Evolutionary conservation across 352 stramenopile species (phyloP), one percentile per base, ranked within the genome.

Genomic region (Globisporangium okanoganense): DNA sequence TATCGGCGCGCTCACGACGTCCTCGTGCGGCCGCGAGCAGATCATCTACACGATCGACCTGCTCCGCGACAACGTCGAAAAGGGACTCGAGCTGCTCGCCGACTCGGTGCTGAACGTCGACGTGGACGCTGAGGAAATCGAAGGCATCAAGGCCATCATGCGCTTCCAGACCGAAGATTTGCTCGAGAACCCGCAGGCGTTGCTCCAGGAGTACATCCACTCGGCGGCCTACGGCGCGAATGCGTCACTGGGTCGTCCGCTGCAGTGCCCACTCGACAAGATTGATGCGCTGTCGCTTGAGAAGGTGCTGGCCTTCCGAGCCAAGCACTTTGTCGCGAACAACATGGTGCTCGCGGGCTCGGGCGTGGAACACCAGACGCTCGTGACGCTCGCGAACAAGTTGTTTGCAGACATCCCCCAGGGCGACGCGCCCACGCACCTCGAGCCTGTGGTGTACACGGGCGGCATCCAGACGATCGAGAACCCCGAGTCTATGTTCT

Each of bases 41-140:
- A 98, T 98, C 63, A 92, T 99, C 49, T 98, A 98, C 75, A 98
- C 92, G 63, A 89, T 99, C 61, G 97, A 99, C 72, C 73, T 98
- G 47, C 73, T 99, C 44, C 86, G 96, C 43, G 95, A 98, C 65
- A 98, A 98, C 65, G 84, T 98, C 7, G 78, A 90, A 41, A 75
- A 84, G 43, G 95, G 90, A 0, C 78, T 98, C 49, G 80, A 95
- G 61, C 73, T 99, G 56, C 74, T 99, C 18, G 82, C 87, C 2
- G 92, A 97, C 63, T 87, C 87, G 14, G 79, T 98, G 58, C 67
- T 95, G 10, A 82, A 93, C 58, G 83, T 92, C 2, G 67, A 92
- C 33, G 67, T 97, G 7, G 51, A 85, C 9, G 65, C 78, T 0
- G 83, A 94, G n/a, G 90, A 98, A 61, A 79, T 99, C 38, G 88